Base-by-base conservation (phyloP, 2,329 filamentous ascomycete genomes). In the Alternaria ethzedia region DNA sequence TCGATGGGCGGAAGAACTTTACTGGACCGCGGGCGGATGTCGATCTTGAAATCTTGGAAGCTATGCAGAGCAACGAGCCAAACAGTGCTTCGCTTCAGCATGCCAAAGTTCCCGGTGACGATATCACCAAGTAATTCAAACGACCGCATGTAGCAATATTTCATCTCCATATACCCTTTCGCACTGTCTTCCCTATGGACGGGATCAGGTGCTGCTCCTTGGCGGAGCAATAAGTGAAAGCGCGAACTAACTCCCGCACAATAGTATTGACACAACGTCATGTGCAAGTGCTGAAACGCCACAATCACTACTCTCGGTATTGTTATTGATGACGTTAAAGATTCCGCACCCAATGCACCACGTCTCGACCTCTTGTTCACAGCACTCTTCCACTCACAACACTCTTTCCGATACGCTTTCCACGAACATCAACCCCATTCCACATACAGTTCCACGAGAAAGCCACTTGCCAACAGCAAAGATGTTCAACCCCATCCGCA, bases 1-100 rank as follows among this genome's bases (percentile, higher is more conserved):
- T 89, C 13, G 87, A 89, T 66, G 87, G 87, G 7, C 81, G 85
- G 30, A 88, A 88, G 80, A 88, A 89, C 73, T 89, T 86, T 71
- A 83, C 80, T 3, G 86, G 86, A 0, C 86, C 85, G 5, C 63
- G 75, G 11, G 66, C 70, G 6, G 79, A 80, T 28, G 68, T 76
- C 30, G 79, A 81, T 6, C 69, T 86, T 17, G 82, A 86, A 62
- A 75, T 84, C 2, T 44, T 80, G 10, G 76, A 76, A 43, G 76
- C 76, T 13, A 68, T 74, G 57, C 74, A 73, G 46, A 72, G 61
- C 36, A 69, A 75, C 5, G 68, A 70, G 17, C 65, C 67, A 10
- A 49, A 43, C 9, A 36, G n/a, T 7, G 21, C 55, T 10, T 57
- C 62, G 12, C 15, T 26, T 2, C 15, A 17, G 4, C 44, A 67